phyloP scores from a whole-genome alignment of 257 asterid species.

The Jasminum sambac region DNA sequence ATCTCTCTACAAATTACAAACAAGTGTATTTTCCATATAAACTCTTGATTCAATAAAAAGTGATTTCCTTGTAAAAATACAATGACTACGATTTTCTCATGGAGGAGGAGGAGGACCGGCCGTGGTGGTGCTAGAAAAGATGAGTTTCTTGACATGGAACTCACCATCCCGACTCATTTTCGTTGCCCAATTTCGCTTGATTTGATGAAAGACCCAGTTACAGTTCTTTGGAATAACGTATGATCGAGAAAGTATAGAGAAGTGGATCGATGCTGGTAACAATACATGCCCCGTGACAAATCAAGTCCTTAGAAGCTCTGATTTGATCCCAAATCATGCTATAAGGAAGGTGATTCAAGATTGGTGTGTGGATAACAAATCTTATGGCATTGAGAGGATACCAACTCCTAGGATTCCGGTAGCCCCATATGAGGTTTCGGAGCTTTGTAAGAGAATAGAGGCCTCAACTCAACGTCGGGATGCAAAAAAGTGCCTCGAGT shows the following conservation, averaged over 20 bases:
- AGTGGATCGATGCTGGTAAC: slow-evolving; percentile 52
- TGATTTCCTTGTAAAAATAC: background rate
- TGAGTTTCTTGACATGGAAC: slow-evolving; percentile 32
- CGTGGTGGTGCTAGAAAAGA: slow-evolving; percentile 21
- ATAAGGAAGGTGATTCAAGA: slow-evolving; percentile 80
- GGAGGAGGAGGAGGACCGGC: slow-evolving; percentile 45
- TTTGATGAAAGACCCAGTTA: slow-evolving; percentile 69
- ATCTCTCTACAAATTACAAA: background rate
- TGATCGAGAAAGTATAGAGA: slow-evolving; percentile 67
- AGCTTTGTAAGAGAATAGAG: slow-evolving; percentile 35
- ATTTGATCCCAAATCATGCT: slow-evolving; percentile 68
- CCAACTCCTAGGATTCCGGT: slow-evolving; percentile 84
- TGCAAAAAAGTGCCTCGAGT: slow-evolving; percentile 35
- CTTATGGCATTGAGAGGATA: slow-evolving; percentile 73
- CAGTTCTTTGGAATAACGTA: slow-evolving; percentile 61
- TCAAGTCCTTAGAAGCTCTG: slow-evolving; percentile 40
- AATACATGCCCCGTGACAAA: slow-evolving; percentile 62
- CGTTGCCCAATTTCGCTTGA: slow-evolving; percentile 65
- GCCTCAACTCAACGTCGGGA: slow-evolving; percentile 37
- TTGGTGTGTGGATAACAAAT: slow-evolving; percentile 78
- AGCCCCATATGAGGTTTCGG: slow-evolving; percentile 41
- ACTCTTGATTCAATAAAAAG: background rate
- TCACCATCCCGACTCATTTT: slow-evolving; percentile 48
- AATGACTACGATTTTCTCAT: slow-evolving; percentile 35
- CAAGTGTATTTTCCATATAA: background rate